A percentile compares a stretch with the other conserved stretches of the same genome.
Conservation (phyloP, 345 rosid species). For the Populus nigra region DNA sequence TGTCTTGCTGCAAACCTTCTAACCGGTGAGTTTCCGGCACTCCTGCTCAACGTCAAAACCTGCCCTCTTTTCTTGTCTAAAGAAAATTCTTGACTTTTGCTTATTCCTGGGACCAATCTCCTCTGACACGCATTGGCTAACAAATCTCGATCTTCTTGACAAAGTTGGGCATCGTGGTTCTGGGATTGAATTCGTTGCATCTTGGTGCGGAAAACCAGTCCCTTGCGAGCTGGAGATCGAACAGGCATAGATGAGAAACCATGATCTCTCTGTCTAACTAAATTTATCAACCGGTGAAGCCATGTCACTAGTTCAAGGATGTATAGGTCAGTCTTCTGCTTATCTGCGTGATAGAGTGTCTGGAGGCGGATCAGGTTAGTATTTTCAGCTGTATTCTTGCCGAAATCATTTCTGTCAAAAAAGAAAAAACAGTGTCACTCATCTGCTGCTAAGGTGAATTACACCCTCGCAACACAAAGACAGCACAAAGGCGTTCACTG, state of each 20-base stretch:
- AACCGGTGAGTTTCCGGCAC: conserved; percentile 65
- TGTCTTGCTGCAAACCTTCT: conserved; percentile 7
- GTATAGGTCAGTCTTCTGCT: conserved; percentile 51
- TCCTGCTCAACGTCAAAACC: conserved; percentile 51
- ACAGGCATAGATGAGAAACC: conserved; percentile 32
- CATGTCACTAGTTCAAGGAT: conserved; percentile 72
- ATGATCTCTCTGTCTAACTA: conserved; percentile 47
- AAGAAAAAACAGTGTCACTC: neutral
- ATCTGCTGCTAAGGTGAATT: neutral
- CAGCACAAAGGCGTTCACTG: conserved; percentile 15
- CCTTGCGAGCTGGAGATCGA: conserved; percentile 37
- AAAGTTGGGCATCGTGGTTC: conserved; percentile 35
- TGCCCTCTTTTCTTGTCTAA: conserved; percentile 31
- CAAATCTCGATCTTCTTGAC: conserved; percentile 59
- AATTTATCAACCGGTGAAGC: conserved; percentile 70
- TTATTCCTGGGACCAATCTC: conserved; percentile 52
- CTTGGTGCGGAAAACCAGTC: conserved; percentile 25
- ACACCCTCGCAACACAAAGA: neutral
- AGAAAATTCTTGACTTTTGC: conserved; percentile 80
- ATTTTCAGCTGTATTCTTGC: conserved; percentile 10
- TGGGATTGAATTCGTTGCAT: conserved; percentile 37
- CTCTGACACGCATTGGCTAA: conserved; percentile 44
- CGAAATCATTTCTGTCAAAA: conserved; percentile 20
- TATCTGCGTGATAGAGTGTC: conserved; percentile 79
- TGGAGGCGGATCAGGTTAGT: conserved; percentile 61